phyloP scores from a whole-genome alignment of 371 early-diverging fungal species.

The Saksenaea vasiformis region DNA sequence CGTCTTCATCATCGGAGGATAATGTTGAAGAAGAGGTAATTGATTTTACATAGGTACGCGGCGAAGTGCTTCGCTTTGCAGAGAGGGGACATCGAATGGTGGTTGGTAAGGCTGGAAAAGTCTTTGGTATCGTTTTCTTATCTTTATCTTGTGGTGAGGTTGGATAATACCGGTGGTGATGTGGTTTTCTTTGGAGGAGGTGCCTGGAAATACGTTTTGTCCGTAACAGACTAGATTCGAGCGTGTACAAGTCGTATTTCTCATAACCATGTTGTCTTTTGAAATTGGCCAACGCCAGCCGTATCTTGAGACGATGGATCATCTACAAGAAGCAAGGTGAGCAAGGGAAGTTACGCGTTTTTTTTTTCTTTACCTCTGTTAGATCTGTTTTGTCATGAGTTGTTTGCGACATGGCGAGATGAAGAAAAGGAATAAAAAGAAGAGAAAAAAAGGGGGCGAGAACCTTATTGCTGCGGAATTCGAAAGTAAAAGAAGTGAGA shows the following conservation, averaged over 20 bases:
- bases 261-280: conserved; percentile 35
- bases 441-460: background rate
- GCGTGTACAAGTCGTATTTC: conserved; percentile 26
- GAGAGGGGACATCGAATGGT: conserved; percentile 27
- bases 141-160: conserved; percentile 13
- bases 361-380: background rate
- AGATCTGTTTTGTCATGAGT: conserved; percentile 2
- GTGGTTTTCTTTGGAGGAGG: conserved; percentile 9
- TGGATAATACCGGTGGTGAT: conserved; percentile 37
- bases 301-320: conserved; percentile 23
- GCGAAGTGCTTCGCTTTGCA: conserved; percentile 42
- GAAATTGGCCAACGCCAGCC: conserved; percentile 30
- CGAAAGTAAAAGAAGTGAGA: background rate
- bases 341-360: conserved; percentile 5
- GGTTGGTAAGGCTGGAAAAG: conserved; percentile 1
- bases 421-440: background rate
- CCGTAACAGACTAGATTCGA: conserved; percentile 24
- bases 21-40: conserved; percentile 7
- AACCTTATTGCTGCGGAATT: conserved; percentile 5
- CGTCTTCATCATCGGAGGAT: conserved; percentile 43
- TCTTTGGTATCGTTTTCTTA: background rate
- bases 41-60: conserved; percentile 9
- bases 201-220: conserved; percentile 5
- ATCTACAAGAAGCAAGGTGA: conserved; percentile 15
- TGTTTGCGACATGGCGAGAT: conserved; percentile 6